Evolutionary conservation across 192 early-diverging fungal genomes (phyloP), one percentile per base, ranked within the genome.

Genomic region (Physocladia obscura): DNA sequence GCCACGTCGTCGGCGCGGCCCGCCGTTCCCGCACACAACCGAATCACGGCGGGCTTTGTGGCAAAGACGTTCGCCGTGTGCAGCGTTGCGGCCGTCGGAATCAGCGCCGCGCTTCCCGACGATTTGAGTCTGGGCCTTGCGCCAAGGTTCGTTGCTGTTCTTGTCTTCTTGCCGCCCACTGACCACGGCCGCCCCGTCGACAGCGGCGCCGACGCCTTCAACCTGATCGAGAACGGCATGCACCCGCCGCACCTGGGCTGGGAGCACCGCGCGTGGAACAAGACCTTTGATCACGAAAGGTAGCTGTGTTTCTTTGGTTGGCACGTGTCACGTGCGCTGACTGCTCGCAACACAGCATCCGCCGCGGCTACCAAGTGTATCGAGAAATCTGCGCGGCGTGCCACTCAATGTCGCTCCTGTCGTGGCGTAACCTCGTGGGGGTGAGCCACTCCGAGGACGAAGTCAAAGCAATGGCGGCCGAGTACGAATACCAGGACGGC

Each of bases 341-440:
- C n/a, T n/a, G n/a, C n/a, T n/a, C n/a, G n/a, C n/a, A n/a, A n/a
- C n/a, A 59, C 78, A 93, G 94, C 74, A 92, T 98, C 51, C 94
- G 96, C 63, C 94, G 95, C 81, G 96, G 96, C 67, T 98, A 94
- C 87, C 95, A 95, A 78, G 96, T 98, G 15, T 98, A 96, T 88
- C 93, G 91, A 83, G 96, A 98, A 74, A 92, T 98, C 65, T 98
- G 96, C 78, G 85, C 95, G 40, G 91, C 94, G 29, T 98, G 96
- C 82, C 96, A 98, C 84, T 95, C 95, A 24, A 86, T 98, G 70
- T 90, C 96, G 38, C 90, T 89, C 52, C 88, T 98, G 61, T 85
- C 93, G 73, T 98, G 89, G 90, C 92, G 95, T 74, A 96, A 97
- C 84, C 81, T 98, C 59, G 88, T 98, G n/a, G 92, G 87, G 39